phyloP scores from a whole-genome alignment of 768 basidiomycete genomes.

The Zangia roseola region DNA sequence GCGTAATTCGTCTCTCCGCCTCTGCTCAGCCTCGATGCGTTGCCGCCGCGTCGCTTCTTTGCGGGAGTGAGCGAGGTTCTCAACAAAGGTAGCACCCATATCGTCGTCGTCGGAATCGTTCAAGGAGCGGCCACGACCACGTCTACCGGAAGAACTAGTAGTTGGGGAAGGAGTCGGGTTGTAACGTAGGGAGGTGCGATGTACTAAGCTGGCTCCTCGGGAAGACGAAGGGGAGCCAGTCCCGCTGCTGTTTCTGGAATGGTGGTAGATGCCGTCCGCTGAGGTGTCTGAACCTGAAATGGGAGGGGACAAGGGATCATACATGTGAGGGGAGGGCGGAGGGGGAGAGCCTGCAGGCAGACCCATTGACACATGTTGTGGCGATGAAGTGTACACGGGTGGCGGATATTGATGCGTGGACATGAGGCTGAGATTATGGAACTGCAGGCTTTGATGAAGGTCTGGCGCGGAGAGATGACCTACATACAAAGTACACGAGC shows the following conservation, averaged over 20 bases:
- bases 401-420: conserved; percentile 61
- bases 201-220: conserved; percentile 72
- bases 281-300: conserved; percentile 89
- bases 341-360: conserved; percentile 68
- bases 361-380: conserved; percentile 69
- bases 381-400: conserved; percentile 58
- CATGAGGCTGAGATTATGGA: conserved; percentile 64
- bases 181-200: conserved; percentile 67
- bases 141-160: conserved; percentile 64
- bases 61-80: conserved; percentile 72
- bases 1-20: conserved; percentile 83
- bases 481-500: conserved; percentile 50
- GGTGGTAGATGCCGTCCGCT: conserved; percentile 77
- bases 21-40: conserved; percentile 87
- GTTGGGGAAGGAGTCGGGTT: conserved; percentile 82
- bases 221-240: conserved; percentile 79
- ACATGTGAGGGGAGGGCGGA: conserved; percentile 74
- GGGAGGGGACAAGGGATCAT: conserved; percentile 83
- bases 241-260: conserved; percentile 68
- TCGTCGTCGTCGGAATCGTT: conserved; percentile 78
- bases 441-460: conserved; percentile 63
- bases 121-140: conserved; percentile 61
- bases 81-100: conserved; percentile 66
- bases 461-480: conserved; percentile 65
- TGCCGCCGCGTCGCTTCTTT: conserved; percentile 85